Evolutionary conservation across 2,329 filamentous ascomycete genomes (phyloP), one percentile per base, ranked within the genome.

Genomic region (Trichoderma sp.): DNA sequence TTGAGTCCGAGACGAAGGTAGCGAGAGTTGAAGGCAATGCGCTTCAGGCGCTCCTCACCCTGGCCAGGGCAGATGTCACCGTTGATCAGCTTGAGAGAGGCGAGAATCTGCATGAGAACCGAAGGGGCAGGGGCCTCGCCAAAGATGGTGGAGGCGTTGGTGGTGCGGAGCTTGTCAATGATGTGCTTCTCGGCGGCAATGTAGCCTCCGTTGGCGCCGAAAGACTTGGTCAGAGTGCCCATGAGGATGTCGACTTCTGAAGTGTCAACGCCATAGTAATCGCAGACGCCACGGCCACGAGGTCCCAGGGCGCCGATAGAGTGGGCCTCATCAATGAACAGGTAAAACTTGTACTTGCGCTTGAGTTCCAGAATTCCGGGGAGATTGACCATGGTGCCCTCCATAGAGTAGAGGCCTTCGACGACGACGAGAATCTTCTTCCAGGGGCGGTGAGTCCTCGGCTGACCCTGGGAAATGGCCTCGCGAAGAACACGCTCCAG

Each of bases 321-420:
- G 83, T 99, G 95, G 39, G 95, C 95, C 81, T 99, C 95, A 75
- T 99, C 95, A 69, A 99, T 86, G 76, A 97, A 99, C 2, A 99
- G 87, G 76, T 93, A 87, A 82, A 97, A 99, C 84, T 97, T 98
- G 88, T 99, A 99, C 80, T 92, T 93, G 78, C 90, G 90, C 87
- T 97, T 97, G 72, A 99, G 85, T 60, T 85, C 87, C 68, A 99
- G 82, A 60, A 99, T 84, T 70, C 92, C 92, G 1, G 95, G 95
- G n/a, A 99, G 87, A 78, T 99, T 95, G 80, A 92, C 95, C 92
- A 99, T 97, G 72, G 94, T 97, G 58, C 95, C 95, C 82, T 99
- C 95, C 95, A 99, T 99, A 1, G 94, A 98, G 84, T 99, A 99
- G 22, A 99, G 86, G 73, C 95, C 95, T 79, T 99, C 95, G 42